phyloP scores from a whole-genome alignment of 2,329 filamentous ascomycete genomes.

The Cryphonectria naterciae region DNA sequence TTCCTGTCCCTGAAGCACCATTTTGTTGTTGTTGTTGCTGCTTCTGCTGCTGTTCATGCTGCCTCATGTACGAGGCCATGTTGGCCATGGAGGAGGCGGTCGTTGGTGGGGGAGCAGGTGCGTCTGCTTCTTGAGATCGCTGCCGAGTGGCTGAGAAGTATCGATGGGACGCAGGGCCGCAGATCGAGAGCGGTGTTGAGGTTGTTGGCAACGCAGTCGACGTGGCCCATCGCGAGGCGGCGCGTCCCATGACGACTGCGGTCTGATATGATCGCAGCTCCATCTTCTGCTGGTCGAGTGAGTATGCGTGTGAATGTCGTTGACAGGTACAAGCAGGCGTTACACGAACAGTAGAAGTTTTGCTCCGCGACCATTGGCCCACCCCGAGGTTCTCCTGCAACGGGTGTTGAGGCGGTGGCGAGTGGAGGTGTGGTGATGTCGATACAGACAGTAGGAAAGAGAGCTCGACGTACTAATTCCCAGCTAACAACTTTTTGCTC shows the following conservation, averaged over 20 bases:
- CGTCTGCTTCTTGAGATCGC: conserved; percentile 21
- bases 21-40: neutral
- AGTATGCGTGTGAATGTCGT: neutral
- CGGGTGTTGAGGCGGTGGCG: neutral
- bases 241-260: conserved; percentile 24
- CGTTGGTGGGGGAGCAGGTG: neutral
- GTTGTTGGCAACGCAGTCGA: neutral
- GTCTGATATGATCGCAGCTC: conserved; percentile 25
- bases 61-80: conserved; percentile 15
- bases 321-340: neutral
- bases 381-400: too few species aligned
- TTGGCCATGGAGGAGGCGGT: neutral
- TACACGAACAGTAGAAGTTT: neutral
- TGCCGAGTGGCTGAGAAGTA: conserved; percentile 20
- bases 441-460: neutral
- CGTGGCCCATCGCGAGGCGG: conserved; percentile 21
- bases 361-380: neutral
- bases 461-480: neutral
- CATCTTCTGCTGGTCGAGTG: conserved; percentile 14
- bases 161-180: neutral
- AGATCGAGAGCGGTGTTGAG: neutral
- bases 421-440: neutral
- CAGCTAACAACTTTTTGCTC: conserved; percentile 17
- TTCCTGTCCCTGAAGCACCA: neutral
- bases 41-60: conserved; percentile 13